A percentile compares a stretch with the other conserved stretches of the same genome.
Conservation (phyloP, 2,329 filamentous ascomycete genomes). For the Talaromyces sp. region DNA sequence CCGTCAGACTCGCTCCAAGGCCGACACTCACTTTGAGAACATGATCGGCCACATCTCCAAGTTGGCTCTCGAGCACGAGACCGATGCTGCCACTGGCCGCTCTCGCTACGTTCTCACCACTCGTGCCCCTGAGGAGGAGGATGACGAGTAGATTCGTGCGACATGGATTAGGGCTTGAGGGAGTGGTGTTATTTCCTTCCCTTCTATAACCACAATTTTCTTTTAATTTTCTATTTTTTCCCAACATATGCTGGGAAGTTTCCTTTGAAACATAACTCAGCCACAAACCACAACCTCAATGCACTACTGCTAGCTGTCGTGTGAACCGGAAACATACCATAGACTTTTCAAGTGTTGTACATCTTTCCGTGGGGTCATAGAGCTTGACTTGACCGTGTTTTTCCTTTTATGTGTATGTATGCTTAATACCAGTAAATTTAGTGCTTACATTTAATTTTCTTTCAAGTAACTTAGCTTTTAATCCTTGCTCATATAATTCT, state of each 20-base stretch:
- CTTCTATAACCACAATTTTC: constrained; percentile 6
- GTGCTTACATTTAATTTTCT: neutral
- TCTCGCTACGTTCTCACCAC: constrained; percentile 40
- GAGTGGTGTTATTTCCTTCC: constrained; percentile 1
- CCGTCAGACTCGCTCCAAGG: constrained; percentile 46
- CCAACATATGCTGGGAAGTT: constrained; percentile 7
- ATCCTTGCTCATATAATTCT: too few relatives aligned
- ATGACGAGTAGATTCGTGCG: constrained; percentile 34
- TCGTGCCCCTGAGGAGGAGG: constrained; percentile 39
- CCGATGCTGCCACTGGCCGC: constrained; percentile 39
- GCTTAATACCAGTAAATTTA: constrained; percentile 12
- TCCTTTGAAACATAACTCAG: constrained; percentile 3
- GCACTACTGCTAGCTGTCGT: constrained; percentile 5
- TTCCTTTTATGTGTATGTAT: constrained; percentile 13
- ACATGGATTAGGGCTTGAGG: constrained; percentile 6
- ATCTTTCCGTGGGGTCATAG: constrained; percentile 11
- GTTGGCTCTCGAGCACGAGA: constrained; percentile 48
- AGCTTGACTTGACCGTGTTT: constrained; percentile 11
- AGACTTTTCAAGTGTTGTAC: constrained; percentile 12
- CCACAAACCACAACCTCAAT: constrained; percentile 5
- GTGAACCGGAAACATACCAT: constrained; percentile 8
- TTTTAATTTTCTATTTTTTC: constrained; percentile 6
- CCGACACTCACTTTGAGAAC: constrained; percentile 52
- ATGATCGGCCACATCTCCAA: constrained; percentile 49
- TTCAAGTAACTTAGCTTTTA: neutral